Evolutionary conservation across 148 eudicot species (phyloP), one percentile per base, ranked within the genome.

Genomic region (Vaccinium darrowii): DNA sequence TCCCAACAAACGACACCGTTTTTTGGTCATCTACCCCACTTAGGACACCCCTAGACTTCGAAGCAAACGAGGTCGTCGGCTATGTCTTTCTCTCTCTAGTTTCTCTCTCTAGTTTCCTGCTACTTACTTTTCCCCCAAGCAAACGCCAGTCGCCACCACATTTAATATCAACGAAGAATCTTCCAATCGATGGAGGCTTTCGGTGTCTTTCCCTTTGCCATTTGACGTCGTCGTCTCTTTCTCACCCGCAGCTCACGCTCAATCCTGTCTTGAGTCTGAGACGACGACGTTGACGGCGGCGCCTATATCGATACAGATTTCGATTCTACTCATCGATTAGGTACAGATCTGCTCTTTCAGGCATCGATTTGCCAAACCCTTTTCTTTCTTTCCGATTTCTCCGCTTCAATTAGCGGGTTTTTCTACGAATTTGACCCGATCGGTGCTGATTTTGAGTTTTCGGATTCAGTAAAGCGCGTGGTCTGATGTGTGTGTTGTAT

Each of bases 121-220:
- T 52, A 43, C 80, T 86, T 78, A 1, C 88, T 86, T 86, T 86
- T 49, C 79, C 21, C 51, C 85, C 88, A 83, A 71, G 88, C 85
- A 86, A 82, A 43, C 47, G 47, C 47, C 47, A 4, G 47, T 33
- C 13, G 36, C 47, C 71, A 18, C 16, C 30, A 3, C 71, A n/a
- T 65, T 43, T 81, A 43, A 58, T 6, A 65, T 9, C 47, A 43
- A 43, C 0, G 36, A 49, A 65, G n/a, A 65, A 49, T 65, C 52
- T 51, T 30, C 19, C 18, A 3, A 15, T 60, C 52, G 74, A 36
- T 62, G 52, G 8, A 10, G 51, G 21, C 71, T 9, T 39, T 5
- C 0, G 4, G 6, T 15, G 5, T 27, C 27, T 25, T 16, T 18
- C 9, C 21, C 77, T 39, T 13, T 57, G 78, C 84, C 78, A 7